Percentiles rank a stretch among this genome's conserved stretches.
These are phyloP conservation scores for Apiotrichum porosum DNA, from an alignment of 1,284 basidiomycete genomes.

Conservation along the genomic window DNA sequence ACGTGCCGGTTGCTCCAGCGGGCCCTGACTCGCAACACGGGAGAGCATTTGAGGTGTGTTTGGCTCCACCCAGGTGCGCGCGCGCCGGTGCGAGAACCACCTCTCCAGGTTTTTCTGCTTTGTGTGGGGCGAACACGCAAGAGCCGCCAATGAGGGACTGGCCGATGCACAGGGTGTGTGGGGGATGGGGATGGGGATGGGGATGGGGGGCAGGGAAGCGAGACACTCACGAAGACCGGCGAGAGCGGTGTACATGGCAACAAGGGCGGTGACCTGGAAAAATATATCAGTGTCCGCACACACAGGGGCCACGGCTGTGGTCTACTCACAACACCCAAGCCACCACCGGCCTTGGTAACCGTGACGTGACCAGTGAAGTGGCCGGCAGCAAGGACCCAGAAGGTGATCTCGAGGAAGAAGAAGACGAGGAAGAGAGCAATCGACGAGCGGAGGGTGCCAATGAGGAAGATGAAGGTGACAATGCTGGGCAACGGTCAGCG, in stretches of 20 bases:
- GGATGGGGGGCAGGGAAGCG: background rate
- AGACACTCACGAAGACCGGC: constrained; percentile 46
- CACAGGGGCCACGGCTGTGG: background rate
- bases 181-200: too few relatives aligned
- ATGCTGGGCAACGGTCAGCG: constrained; percentile 7
- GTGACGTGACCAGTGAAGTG: constrained; percentile 32
- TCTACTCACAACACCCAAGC: constrained; percentile 55
- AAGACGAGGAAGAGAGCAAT: constrained; percentile 53
- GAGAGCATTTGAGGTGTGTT: too few relatives aligned
- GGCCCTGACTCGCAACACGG: too few relatives aligned
- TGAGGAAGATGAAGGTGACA: constrained; percentile 63
- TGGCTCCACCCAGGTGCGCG: too few relatives aligned
- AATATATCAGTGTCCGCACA: background rate
- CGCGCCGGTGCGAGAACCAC: too few relatives aligned
- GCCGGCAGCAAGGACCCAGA: constrained; percentile 49
- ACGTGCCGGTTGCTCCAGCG: too few relatives aligned
- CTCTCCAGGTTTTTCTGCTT: too few relatives aligned
- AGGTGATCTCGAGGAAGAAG: constrained; percentile 61
- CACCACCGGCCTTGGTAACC: constrained; percentile 63
- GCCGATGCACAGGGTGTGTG: background rate
- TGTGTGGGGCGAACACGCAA: too few relatives aligned
- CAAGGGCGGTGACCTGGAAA: constrained; percentile 34
- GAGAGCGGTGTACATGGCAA: constrained; percentile 50
- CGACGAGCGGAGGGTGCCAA: constrained; percentile 28
- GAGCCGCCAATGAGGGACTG: background rate